These are phyloP conservation scores for Trichoderma asperelloides DNA, from an alignment of 495 filamentous ascomycete genomes.

Conservation along the genomic window DNA sequence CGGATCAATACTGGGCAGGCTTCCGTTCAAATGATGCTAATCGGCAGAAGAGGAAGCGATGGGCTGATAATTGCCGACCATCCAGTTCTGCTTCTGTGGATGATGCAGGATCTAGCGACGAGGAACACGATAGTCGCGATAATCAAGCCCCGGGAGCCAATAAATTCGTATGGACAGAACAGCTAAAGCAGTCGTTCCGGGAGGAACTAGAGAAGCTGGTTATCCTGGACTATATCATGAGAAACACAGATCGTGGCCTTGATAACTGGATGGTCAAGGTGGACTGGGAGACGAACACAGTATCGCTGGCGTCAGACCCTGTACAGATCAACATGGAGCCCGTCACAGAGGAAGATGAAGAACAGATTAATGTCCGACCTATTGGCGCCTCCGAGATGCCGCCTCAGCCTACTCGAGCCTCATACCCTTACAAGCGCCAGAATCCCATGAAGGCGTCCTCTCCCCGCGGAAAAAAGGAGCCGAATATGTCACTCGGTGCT, in stretches of 20 bases:
- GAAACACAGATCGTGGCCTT: conserved; percentile 91
- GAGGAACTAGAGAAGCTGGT: conserved; percentile 97
- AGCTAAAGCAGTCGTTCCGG: conserved; percentile 81
- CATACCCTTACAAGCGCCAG: conserved; percentile 66
- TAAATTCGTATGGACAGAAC: conserved; percentile 79
- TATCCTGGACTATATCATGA: conserved; percentile 98
- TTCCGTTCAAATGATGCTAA: conserved; percentile 62
- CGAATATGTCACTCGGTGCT: conserved; percentile 71
- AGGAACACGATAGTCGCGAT: conserved; percentile 22
- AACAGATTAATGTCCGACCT: conserved; percentile 46
- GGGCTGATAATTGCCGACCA: conserved; percentile 81
- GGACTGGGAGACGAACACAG: conserved; percentile 71
- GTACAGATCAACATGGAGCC: conserved; percentile 53
- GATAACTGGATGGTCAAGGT: conserved; percentile 99
- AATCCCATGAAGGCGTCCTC: conserved; percentile 67
- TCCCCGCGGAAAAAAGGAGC: conserved; percentile 40
- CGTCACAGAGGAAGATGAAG: conserved; percentile 35
- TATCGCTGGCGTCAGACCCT: conserved; percentile 77
- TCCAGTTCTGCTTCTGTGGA: conserved; percentile 50
- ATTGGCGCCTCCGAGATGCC: conserved; percentile 38
- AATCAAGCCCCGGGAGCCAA: conserved; percentile 31
- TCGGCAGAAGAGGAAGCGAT: conserved; percentile 60
- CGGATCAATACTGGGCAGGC: conserved; percentile 77
- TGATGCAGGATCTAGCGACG: conserved; percentile 59
- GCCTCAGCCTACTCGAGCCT: conserved; percentile 35